phyloP scores from a whole-genome alignment of 345 rosid genomes.

The Ceriops tagal region DNA sequence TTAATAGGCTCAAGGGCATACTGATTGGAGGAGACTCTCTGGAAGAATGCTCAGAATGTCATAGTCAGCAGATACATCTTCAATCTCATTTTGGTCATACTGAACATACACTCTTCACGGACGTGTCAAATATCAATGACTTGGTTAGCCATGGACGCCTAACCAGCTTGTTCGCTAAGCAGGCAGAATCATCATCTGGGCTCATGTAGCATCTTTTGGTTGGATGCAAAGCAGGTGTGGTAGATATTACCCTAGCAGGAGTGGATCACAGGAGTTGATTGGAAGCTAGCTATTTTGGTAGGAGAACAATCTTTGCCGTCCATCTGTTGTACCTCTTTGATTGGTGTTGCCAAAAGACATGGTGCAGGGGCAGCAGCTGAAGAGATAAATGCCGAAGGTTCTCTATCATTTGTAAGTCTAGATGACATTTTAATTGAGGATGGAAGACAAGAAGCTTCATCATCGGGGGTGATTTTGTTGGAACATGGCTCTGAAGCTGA shows the following conservation, averaged over 20 bases:
- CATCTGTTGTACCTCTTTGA: constrained; percentile 25
- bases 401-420: constrained; percentile 6
- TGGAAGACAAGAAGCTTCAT: constrained; percentile 18
- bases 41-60: constrained; percentile 53
- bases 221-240: constrained; percentile 36
- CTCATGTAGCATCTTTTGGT: constrained; percentile 52
- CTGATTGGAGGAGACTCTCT: constrained; percentile 52
- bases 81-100: constrained; percentile 25
- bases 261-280: constrained; percentile 68
- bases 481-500: constrained; percentile 10
- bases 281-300: constrained; percentile 19
- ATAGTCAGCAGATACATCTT: constrained; percentile 32
- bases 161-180: constrained; percentile 45
- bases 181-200: constrained; percentile 46
- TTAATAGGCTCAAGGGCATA: constrained; percentile 23
- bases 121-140: constrained; percentile 61
- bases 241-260: constrained; percentile 45
- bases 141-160: constrained; percentile 57
- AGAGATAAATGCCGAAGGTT: background rate
- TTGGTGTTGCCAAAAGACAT: constrained; percentile 37
- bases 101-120: constrained; percentile 29
- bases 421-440: constrained; percentile 30
- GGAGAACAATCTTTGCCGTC: constrained; percentile 19
- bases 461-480: constrained; percentile 15
- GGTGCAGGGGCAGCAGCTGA: constrained; percentile 3